Evolutionary conservation across 2,329 filamentous ascomycete species (phyloP).

Genomic region (Raffaelea ambrosiae): DNA sequence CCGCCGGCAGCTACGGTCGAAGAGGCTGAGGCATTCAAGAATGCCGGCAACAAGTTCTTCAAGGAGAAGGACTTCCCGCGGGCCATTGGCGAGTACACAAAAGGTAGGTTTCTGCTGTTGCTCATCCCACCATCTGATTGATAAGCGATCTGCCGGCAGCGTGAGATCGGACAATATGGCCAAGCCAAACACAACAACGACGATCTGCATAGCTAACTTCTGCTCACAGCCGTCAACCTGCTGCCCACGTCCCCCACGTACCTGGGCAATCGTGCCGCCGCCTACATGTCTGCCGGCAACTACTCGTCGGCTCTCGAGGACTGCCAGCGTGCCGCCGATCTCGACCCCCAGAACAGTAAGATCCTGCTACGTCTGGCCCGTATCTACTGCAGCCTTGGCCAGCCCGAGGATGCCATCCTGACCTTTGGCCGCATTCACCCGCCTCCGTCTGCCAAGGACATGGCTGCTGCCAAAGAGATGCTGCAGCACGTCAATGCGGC

Average conservation of each 20-base stretch:
- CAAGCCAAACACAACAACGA: no score
- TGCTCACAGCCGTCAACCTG: constrained; percentile 67
- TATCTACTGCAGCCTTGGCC: constrained; percentile 80
- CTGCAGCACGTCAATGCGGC: constrained; percentile 71
- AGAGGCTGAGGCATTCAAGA: constrained; percentile 87
- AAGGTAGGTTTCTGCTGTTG: constrained; percentile 52
- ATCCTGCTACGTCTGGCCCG: constrained; percentile 80
- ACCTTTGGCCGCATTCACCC: constrained; percentile 76
- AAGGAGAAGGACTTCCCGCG: constrained; percentile 85
- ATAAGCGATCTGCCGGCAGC: no score
- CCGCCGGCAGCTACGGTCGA: constrained; percentile 49
- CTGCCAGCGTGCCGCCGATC: constrained; percentile 69
- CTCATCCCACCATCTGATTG: neutral
- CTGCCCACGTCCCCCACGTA: constrained; percentile 82
- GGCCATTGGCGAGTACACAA: constrained; percentile 88
- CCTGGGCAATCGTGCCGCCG: constrained; percentile 88
- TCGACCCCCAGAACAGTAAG: constrained; percentile 82
- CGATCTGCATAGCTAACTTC: constrained; percentile 9
- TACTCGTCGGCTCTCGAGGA: constrained; percentile 79
- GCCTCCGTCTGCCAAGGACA: constrained; percentile 75
- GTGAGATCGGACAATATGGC: no score
- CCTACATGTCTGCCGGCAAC: constrained; percentile 79
- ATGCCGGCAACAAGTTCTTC: constrained; percentile 91
- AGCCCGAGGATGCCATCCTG: constrained; percentile 76
- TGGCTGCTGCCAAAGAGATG: constrained; percentile 77